Evolutionary conservation across 2,329 filamentous ascomycete genomes (phyloP).

Genomic region (Fusarium haematococcum): DNA sequence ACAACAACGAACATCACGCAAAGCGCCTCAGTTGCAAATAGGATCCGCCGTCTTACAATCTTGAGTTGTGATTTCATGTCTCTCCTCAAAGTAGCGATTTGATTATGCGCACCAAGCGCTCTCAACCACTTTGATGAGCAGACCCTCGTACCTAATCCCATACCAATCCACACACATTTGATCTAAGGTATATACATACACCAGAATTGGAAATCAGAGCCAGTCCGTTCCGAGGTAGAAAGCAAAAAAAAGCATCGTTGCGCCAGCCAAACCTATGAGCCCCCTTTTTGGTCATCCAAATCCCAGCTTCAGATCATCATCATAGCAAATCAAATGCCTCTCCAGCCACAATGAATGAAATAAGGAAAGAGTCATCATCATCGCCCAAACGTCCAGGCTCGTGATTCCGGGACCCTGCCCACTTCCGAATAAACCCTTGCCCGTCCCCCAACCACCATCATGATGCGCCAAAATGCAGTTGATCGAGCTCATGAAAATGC

Average conservation of each 20-base stretch:
- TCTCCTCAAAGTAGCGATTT: neutral
- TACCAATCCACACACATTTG: conserved; percentile 10
- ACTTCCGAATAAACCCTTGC: conserved; percentile 4
- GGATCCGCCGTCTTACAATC: neutral
- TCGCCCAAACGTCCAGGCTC: conserved; percentile 18
- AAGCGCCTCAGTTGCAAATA: neutral
- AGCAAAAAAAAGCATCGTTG: conserved; percentile 9
- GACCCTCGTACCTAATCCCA: neutral
- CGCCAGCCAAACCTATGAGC: conserved; percentile 22
- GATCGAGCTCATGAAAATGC: conserved; percentile 15
- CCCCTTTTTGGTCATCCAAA: conserved; percentile 25
- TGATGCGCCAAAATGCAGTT: conserved; percentile 33
- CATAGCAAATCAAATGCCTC: conserved; percentile 20
- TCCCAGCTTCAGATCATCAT: conserved; percentile 37
- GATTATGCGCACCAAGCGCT: neutral
- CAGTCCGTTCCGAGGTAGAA: conserved; percentile 27
- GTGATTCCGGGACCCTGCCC: conserved; percentile 3
- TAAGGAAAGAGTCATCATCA: conserved; percentile 34
- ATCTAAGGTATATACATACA: conserved; percentile 28
- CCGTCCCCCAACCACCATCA: conserved; percentile 19
- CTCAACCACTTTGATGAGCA: conserved; percentile 25
- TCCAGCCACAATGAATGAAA: conserved; percentile 17
- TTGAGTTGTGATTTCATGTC: neutral
- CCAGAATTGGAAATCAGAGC: conserved; percentile 25
- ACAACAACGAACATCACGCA: neutral